Base-by-base conservation (phyloP, 768 basidiomycete genomes). In the Auriculariales sp. region DNA sequence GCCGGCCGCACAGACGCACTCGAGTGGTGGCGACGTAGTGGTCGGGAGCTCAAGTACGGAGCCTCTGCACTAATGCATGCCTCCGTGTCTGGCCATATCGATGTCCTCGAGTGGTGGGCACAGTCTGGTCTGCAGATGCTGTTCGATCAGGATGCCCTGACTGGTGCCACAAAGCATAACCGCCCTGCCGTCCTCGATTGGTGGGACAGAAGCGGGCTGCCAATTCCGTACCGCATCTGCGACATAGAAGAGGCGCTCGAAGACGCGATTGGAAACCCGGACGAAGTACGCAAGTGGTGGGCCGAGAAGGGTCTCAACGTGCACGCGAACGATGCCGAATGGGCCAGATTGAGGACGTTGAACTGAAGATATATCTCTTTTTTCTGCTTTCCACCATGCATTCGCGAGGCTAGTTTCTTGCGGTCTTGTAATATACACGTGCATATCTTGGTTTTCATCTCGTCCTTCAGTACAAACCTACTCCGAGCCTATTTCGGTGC, bases 241-340 rank as follows among this genome's bases (percentile, higher is more conserved):
- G 89, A 93, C 61, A 79, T 93, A 46, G 89, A 93, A 59, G 89
- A 91, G 68, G 89, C 89, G 3, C 62, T 92, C 56, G 89, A 91
- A 61, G 89, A 92, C 55, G 81, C 84, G 0, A 83, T 87, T 47
- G 81, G 81, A 6, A 82, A 81, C n/a, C 85, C 86, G 11, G 75
- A 80, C 53, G 74, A 69, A 44, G 84, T 81, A 10, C 72, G 84
- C 58, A 68, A 67, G 49, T 92, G 88, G 88, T 92, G 88, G 88
- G 75, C 71, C 60, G 63, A 64, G 53, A 84, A 85, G 59, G 88
- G 88, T 3, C 77, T 90, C 11, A 81, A 91, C 61, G 87, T 90
- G 60, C 78, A 79, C 49, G 79, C 90, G 24, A 80, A 82, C 54
- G 83, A 88, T 57, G 84, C 78, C 64, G 86, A 88, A 62, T 92